A percentile compares a stretch with the other conserved stretches of the same genome.
These are phyloP conservation scores for Penicillium occitanis DNA, from an alignment of 2,329 filamentous ascomycete species.

Conservation along the genomic window DNA sequence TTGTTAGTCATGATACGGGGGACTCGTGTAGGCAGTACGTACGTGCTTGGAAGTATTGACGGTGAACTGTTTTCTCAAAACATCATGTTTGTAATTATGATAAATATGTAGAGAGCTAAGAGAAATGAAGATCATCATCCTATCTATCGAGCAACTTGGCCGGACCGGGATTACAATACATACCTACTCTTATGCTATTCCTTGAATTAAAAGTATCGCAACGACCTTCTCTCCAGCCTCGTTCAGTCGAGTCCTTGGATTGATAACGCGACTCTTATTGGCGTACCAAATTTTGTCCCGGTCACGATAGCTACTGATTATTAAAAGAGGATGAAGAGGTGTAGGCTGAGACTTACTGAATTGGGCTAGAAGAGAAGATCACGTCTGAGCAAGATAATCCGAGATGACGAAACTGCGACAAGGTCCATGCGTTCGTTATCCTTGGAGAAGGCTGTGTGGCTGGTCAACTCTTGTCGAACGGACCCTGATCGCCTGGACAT, in stretches of 20 bases:
- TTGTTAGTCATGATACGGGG: not conserved
- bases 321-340: not conserved
- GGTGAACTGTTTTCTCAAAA: not conserved
- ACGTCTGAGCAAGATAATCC: not conserved
- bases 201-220: not conserved
- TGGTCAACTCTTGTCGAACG: not conserved
- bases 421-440: constrained; percentile 1
- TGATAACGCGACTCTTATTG: not conserved
- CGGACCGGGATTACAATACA: not conserved
- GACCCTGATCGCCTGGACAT: constrained; percentile 9
- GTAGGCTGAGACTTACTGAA: not conserved
- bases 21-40: not conserved
- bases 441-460: constrained; percentile 1
- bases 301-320: not conserved
- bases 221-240: constrained; percentile 13
- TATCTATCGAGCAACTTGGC: not conserved
- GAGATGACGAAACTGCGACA: constrained; percentile 10
- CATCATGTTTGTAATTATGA: not conserved
- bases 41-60: not conserved
- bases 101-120: too few relatives aligned
- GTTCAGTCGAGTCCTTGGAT: not conserved
- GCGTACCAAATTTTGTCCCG: not conserved
- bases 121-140: not conserved
- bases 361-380: not conserved
- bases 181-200: not conserved